A percentile compares a stretch with the other conserved stretches of the same genome.
Conservation (phyloP, 352 stramenopile genomes). For the Pythium plurisporium region DNA sequence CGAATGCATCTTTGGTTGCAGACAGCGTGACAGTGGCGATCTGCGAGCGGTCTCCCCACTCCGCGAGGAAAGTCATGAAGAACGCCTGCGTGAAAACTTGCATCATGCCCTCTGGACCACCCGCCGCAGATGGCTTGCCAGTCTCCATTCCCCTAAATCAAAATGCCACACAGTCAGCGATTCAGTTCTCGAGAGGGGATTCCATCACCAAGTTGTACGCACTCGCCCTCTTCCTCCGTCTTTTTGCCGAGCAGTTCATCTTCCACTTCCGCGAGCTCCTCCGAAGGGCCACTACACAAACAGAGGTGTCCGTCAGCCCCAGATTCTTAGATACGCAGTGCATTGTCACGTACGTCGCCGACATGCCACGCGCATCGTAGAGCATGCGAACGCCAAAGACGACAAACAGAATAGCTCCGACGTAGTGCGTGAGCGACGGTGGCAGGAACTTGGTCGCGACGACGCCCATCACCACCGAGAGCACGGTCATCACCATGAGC, state of each 20-base stretch:
- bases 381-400: slow-evolving; percentile 97
- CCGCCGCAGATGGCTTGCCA: slow-evolving; percentile 15
- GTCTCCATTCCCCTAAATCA: slow-evolving; percentile 25
- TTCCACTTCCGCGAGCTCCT: slow-evolving; percentile 78
- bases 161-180: background rate
- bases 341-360: slow-evolving; percentile 54
- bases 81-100: slow-evolving; percentile 93
- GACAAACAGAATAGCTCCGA: slow-evolving; percentile 94
- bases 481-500: slow-evolving; percentile 96
- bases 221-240: slow-evolving; percentile 58
- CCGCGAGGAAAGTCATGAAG: slow-evolving; percentile 97
- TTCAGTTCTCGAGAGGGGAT: background rate
- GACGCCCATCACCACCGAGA: slow-evolving; percentile 96
- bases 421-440: slow-evolving; percentile 93
- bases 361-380: slow-evolving; percentile 81
- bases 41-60: slow-evolving; percentile 98
- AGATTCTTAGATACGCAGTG: too few species aligned
- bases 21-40: slow-evolving; percentile 99
- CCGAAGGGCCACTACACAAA: slow-evolving; percentile 58
- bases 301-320: too few species aligned
- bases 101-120: slow-evolving; percentile 53
- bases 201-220: slow-evolving; percentile 5
- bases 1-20: slow-evolving; percentile 93
- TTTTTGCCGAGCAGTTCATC: slow-evolving; percentile 86
- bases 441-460: slow-evolving; percentile 95